phyloP scores from a whole-genome alignment of 2,329 filamentous ascomycete species.

The Sarocladiaceae sp. region DNA sequence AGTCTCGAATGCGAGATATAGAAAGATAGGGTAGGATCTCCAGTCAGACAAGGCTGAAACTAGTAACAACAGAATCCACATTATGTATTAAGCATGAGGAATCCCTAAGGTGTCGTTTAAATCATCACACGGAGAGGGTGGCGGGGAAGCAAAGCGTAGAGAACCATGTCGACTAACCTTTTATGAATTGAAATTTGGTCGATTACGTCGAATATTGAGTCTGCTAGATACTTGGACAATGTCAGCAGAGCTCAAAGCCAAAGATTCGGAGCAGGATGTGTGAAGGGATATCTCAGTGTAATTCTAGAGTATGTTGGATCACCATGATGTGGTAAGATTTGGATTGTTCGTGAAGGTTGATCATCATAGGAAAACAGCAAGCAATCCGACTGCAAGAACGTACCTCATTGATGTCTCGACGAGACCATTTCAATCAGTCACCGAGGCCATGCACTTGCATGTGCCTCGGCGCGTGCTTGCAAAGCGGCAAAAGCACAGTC shows the following conservation, averaged over 20 bases:
- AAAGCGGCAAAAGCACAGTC: too few relatives aligned
- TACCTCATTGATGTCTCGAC: constrained; percentile 1
- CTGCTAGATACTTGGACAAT: constrained; percentile 14
- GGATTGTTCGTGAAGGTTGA: constrained; percentile 49
- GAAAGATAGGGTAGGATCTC: constrained; percentile 23
- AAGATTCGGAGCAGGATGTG: not conserved
- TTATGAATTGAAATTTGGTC: constrained; percentile 19
- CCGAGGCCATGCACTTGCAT: constrained; percentile 6
- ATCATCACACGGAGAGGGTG: constrained; percentile 47
- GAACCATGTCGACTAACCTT: constrained; percentile 37
- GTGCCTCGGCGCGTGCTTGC: not conserved
- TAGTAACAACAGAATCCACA: constrained; percentile 54
- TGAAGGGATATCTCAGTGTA: constrained; percentile 43
- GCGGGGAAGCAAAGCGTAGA: constrained; percentile 7
- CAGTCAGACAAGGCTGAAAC: constrained; percentile 66
- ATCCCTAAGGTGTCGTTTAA: constrained; percentile 57
- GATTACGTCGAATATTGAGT: not conserved
- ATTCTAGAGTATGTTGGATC: constrained; percentile 44
- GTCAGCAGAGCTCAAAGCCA: constrained; percentile 3
- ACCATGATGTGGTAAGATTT: constrained; percentile 56
- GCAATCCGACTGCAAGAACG: constrained; percentile 1
- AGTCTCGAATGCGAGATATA: not conserved
- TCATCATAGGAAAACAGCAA: constrained; percentile 25
- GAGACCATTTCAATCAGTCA: not conserved
- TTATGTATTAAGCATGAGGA: constrained; percentile 61